Conservation (phyloP, 192 early-diverging fungal species). For the Oehlia diaphana region DNA sequence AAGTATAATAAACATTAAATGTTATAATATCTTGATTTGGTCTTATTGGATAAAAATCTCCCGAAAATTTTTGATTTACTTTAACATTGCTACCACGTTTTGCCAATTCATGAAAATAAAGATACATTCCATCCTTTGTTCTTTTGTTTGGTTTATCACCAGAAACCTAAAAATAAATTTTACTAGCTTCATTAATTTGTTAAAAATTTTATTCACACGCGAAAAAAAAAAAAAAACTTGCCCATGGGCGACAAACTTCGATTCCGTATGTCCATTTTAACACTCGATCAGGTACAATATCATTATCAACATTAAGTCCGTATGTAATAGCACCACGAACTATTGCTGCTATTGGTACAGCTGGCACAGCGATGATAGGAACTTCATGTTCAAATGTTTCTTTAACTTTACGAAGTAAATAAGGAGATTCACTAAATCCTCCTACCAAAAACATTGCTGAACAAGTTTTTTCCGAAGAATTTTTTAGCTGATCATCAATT, state of each 20-base stretch:
- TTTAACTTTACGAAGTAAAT: slow-evolving; percentile 48
- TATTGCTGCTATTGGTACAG: slow-evolving; percentile 54
- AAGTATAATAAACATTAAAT: slow-evolving; percentile 20
- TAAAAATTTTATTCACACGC: too few species aligned
- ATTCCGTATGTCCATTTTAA: slow-evolving; percentile 22
- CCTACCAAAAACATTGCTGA: slow-evolving; percentile 58
- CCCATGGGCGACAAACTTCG: slow-evolving; percentile 15
- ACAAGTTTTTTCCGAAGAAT: slow-evolving; percentile 34
- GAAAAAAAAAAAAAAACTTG: background rate
- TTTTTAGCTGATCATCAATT: slow-evolving; percentile 50
- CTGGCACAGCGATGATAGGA: slow-evolving; percentile 50
- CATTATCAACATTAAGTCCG: slow-evolving; percentile 27
- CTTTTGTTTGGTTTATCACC: background rate
- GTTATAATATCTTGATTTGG: slow-evolving; percentile 1
- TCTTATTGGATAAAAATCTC: background rate
- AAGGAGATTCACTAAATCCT: slow-evolving; percentile 56
- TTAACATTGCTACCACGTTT: background rate
- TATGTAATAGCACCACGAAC: slow-evolving; percentile 57
- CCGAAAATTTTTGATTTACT: slow-evolving; percentile 3
- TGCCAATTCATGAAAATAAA: slow-evolving; percentile 23
- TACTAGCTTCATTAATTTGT: background rate
- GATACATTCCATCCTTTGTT: background rate
- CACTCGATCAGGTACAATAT: background rate
- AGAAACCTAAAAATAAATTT: background rate
- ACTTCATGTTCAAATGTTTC: slow-evolving; percentile 49